phyloP scores from a whole-genome alignment of 1,284 basidiomycete species.

The Exobasidium cylindrosporum region DNA sequence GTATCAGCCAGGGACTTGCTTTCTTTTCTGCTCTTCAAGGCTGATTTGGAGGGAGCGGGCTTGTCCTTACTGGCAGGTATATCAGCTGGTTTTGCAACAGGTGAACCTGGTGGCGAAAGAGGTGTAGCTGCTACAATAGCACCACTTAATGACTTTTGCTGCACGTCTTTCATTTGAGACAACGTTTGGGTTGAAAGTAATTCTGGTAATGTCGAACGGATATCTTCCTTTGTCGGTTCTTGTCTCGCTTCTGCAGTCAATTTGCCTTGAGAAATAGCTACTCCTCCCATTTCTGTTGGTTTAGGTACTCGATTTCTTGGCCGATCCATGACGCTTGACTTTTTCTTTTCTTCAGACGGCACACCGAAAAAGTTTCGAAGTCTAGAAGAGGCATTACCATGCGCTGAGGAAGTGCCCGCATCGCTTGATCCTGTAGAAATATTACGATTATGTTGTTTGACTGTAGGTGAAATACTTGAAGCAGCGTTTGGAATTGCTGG shows the following conservation, averaged over 20 bases:
- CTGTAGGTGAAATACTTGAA: neutral
- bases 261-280: constrained; percentile 31
- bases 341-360: constrained; percentile 4
- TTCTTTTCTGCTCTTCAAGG: constrained; percentile 24
- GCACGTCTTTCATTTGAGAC: neutral
- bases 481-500: constrained; percentile 8
- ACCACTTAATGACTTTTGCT: neutral
- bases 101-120: constrained; percentile 7
- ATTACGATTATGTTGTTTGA: neutral
- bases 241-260: constrained; percentile 16
- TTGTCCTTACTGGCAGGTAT: constrained; percentile 26
- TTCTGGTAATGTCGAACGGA: constrained; percentile 29
- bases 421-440: constrained; percentile 7
- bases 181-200: neutral
- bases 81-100: constrained; percentile 4
- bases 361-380: constrained; percentile 9
- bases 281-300: constrained; percentile 34
- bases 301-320: constrained; percentile 24
- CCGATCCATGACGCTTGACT: constrained; percentile 30
- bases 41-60: constrained; percentile 36
- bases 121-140: neutral
- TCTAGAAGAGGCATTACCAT: constrained; percentile 8
- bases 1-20: constrained; percentile 47
- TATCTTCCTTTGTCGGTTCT: constrained; percentile 19
- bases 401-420: constrained; percentile 1